Conservation (phyloP, 2,329 filamentous ascomycete genomes). For the Colletotrichum somersetense region DNA sequence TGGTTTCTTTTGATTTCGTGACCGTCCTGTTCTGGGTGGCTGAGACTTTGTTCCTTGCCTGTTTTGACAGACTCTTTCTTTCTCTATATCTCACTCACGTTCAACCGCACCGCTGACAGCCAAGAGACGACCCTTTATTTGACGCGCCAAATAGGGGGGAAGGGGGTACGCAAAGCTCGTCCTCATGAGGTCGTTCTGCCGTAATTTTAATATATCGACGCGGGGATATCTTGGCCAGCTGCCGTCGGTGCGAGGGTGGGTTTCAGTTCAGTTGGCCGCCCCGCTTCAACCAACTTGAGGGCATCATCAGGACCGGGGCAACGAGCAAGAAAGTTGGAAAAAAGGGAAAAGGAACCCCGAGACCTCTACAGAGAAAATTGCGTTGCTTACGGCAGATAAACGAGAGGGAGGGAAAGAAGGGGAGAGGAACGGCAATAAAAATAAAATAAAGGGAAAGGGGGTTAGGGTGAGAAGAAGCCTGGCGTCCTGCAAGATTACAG, state of each 20-base stretch:
- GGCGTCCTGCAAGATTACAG: slow-evolving; percentile 5
- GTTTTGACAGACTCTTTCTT: slow-evolving; percentile 19
- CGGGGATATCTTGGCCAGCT: slow-evolving; percentile 37
- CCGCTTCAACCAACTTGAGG: slow-evolving; percentile 34
- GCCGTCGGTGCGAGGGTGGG: slow-evolving; percentile 33
- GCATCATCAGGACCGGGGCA: slow-evolving; percentile 32
- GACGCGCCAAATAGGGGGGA: slow-evolving; percentile 1
- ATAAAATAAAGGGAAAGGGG: not conserved
- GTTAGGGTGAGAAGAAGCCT: not conserved
- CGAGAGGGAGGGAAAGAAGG: not conserved
- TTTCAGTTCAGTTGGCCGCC: slow-evolving; percentile 37
- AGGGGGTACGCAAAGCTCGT: slow-evolving; percentile 9
- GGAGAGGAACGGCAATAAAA: not conserved
- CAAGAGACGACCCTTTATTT: slow-evolving; percentile 18
- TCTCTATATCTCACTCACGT: not conserved
- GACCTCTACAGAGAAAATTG: not conserved
- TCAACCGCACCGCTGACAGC: slow-evolving; percentile 16
- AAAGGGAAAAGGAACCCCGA: slow-evolving; percentile 2
- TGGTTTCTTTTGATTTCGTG: not conserved
- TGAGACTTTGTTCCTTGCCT: not conserved
- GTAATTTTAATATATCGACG: slow-evolving; percentile 40
- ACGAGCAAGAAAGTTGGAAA: not conserved
- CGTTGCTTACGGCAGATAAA: not conserved
- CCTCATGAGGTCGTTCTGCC: slow-evolving; percentile 40
- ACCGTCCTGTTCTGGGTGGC: slow-evolving; percentile 5